Evolutionary conservation across 176 grass and related monocot genomes (phyloP).

Genomic region (Eragrostis nindensis): DNA sequence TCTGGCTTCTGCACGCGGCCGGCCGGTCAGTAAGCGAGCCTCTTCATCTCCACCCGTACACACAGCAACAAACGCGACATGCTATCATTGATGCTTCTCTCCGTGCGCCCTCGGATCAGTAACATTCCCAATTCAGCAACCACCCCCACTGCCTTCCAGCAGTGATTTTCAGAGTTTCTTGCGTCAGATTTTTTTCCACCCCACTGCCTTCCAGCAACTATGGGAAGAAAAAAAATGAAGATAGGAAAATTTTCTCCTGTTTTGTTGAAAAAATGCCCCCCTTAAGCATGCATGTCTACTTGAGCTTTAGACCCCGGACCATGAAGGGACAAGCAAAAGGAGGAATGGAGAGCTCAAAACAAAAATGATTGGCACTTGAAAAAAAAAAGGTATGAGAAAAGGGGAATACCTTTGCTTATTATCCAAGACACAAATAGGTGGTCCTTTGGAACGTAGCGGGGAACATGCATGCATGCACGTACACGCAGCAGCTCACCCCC

Average conservation of each 20-base stretch:
- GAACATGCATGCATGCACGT: slow-evolving; percentile 47
- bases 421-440: slow-evolving; percentile 37
- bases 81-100: slow-evolving; percentile 29
- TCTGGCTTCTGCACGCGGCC: slow-evolving; percentile 38
- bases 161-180: neutral
- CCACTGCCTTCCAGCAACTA: no score
- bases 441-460: slow-evolving; percentile 34
- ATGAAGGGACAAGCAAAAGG: neutral
- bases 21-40: neutral
- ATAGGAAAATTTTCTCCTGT: neutral
- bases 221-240: neutral
- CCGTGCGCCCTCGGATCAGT: slow-evolving; percentile 16
- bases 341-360: neutral
- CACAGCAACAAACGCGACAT: neutral
- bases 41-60: neutral
- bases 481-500: slow-evolving; percentile 23
- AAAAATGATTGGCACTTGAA: neutral
- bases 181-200: neutral
- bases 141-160: neutral
- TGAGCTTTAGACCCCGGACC: neutral
- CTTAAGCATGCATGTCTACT: neutral
- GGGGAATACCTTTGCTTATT: slow-evolving; percentile 24
- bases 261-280: neutral
- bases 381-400: neutral
- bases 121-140: slow-evolving; percentile 40